These are phyloP conservation scores for Botrytis tulipae DNA, from an alignment of 2,329 filamentous ascomycete species.

Conservation along the genomic window DNA sequence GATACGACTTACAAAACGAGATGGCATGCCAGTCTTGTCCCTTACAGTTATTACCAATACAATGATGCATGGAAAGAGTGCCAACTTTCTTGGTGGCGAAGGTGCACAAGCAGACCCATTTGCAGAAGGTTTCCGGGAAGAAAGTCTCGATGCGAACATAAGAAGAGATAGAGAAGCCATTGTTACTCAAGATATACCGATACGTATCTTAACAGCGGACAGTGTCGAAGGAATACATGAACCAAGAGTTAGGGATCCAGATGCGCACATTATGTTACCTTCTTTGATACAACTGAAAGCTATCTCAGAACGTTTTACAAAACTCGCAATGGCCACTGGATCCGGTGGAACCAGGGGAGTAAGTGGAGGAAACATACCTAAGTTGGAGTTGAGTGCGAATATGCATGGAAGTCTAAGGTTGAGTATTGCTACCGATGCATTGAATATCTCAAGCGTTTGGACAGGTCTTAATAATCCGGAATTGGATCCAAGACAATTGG, in stretches of 20 bases:
- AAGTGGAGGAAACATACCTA: slow-evolving; percentile 48
- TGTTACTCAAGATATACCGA: slow-evolving; percentile 94
- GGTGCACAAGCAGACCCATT: slow-evolving; percentile 43
- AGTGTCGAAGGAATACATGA: slow-evolving; percentile 93
- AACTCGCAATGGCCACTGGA: slow-evolving; percentile 60
- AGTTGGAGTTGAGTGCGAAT: slow-evolving; percentile 85
- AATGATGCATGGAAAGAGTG: slow-evolving; percentile 48
- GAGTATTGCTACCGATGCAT: slow-evolving; percentile 76
- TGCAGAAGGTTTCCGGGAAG: slow-evolving; percentile 50
- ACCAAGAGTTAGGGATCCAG: slow-evolving; percentile 83
- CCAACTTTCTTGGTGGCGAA: slow-evolving; percentile 34
- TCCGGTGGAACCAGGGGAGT: slow-evolving; percentile 28
- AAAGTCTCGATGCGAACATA: slow-evolving; percentile 54
- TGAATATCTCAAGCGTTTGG: slow-evolving; percentile 86
- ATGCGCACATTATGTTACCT: slow-evolving; percentile 90
- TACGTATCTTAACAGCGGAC: slow-evolving; percentile 79
- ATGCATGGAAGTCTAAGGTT: slow-evolving; percentile 88
- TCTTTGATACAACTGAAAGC: slow-evolving; percentile 85
- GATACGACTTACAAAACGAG: slow-evolving; percentile 89
- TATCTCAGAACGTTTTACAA: slow-evolving; percentile 94
- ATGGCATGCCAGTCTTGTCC: slow-evolving; percentile 79
- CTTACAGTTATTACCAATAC: slow-evolving; percentile 85
- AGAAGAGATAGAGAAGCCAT: slow-evolving; percentile 79
- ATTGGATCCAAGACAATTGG: slow-evolving; percentile 74
- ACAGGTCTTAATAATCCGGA: slow-evolving; percentile 81